Conservation (phyloP, 345 rosid species). For the Atalantia buxifolia region DNA sequence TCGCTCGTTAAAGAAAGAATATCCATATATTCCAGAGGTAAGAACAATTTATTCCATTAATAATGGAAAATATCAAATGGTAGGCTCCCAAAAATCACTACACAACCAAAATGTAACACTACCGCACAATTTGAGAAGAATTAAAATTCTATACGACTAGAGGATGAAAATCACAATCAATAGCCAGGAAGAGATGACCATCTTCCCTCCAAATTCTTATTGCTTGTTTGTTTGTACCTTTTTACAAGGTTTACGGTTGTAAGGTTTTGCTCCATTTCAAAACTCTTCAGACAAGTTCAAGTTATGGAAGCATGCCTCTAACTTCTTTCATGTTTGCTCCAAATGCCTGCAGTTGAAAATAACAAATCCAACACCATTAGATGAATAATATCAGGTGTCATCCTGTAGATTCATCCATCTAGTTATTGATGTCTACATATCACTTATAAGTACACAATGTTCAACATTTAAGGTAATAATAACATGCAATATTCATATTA, state of each 20-base stretch:
- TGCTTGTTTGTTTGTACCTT: background rate
- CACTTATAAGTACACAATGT: background rate
- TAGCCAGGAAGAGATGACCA: background rate
- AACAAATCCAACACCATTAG: background rate
- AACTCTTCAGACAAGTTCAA: background rate
- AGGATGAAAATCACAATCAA: constrained; percentile 10
- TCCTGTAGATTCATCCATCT: background rate
- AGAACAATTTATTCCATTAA: background rate
- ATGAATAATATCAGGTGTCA: background rate
- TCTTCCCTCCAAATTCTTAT: constrained; percentile 23
- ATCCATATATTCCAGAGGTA: background rate
- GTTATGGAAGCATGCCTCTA: constrained; percentile 60
- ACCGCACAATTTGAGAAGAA: constrained; percentile 11
- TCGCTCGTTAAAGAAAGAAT: too few species aligned
- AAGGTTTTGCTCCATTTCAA: background rate
- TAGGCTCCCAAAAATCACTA: background rate
- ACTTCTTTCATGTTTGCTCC: constrained; percentile 94
- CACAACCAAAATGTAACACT: constrained; percentile 10
- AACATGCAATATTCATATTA: background rate
- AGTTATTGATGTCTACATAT: background rate
- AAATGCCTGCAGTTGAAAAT: constrained; percentile 43
- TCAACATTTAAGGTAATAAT: background rate
- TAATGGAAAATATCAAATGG: background rate
- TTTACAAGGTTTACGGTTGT: background rate
- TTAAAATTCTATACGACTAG: constrained; percentile 18